Conservation (phyloP, 768 basidiomycete species). For the Dacryopinax spathularia region DNA sequence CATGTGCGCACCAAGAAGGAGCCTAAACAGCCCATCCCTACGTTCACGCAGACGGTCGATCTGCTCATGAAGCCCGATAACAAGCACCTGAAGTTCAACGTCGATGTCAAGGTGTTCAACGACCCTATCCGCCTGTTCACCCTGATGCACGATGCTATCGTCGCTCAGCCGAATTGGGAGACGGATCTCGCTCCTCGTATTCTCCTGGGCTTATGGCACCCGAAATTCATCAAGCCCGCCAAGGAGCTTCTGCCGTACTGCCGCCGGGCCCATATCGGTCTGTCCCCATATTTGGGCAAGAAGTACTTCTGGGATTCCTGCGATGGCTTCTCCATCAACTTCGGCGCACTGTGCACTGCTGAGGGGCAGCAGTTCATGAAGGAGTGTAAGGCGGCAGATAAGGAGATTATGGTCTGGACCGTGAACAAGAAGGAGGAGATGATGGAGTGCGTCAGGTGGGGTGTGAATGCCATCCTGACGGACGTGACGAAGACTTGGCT, state of each 20-base stretch:
- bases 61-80: slow-evolving; percentile 72
- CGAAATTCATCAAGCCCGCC: slow-evolving; percentile 69
- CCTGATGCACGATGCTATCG: slow-evolving; percentile 58
- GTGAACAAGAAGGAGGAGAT: slow-evolving; percentile 80
- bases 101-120: slow-evolving; percentile 91
- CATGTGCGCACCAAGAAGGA: slow-evolving; percentile 64
- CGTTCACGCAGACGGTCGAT: slow-evolving; percentile 69
- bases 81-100: slow-evolving; percentile 60
- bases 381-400: slow-evolving; percentile 65
- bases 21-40: slow-evolving; percentile 78
- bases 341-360: slow-evolving; percentile 49
- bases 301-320: slow-evolving; percentile 83
- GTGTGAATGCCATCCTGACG: slow-evolving; percentile 61
- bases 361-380: slow-evolving; percentile 60
- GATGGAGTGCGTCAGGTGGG: slow-evolving; percentile 77
- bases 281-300: slow-evolving; percentile 53
- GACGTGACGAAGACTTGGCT: slow-evolving; percentile 59
- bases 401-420: slow-evolving; percentile 89
- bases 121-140: slow-evolving; percentile 73
- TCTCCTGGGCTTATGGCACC: slow-evolving; percentile 79
- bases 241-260: slow-evolving; percentile 66
- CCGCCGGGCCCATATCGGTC: slow-evolving; percentile 72
- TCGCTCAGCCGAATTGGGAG: slow-evolving; percentile 55
- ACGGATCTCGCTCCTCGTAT: slow-evolving; percentile 63
- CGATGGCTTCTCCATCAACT: slow-evolving; percentile 74